phyloP scores from a whole-genome alignment of 306 rosid species.

The Boehmeria nivea region DNA sequence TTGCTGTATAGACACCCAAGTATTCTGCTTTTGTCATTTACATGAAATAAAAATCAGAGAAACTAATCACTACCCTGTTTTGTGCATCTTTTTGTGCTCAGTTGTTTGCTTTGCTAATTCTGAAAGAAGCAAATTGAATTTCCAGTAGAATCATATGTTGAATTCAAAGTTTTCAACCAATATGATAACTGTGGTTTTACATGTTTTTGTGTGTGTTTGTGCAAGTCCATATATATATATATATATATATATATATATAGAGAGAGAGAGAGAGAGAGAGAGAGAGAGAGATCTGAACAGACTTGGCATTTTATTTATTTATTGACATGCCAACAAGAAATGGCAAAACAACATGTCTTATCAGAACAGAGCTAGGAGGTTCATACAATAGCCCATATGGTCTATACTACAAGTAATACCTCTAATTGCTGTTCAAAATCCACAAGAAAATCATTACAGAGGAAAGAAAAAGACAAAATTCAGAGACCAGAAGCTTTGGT shows the following conservation, averaged over 20 bases:
- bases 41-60: neutral
- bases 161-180: too few species aligned
- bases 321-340: constrained; percentile 1
- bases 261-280: neutral
- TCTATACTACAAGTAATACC: neutral
- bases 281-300: neutral
- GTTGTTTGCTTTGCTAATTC: neutral
- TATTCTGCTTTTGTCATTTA: neutral
- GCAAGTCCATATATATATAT: neutral
- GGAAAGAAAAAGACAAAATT: too few species aligned
- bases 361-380: neutral
- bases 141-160: too few species aligned
- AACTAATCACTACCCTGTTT: neutral
- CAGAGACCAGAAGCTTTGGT: neutral
- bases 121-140: neutral
- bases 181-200: too few species aligned
- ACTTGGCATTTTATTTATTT: neutral
- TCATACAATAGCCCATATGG: too few species aligned
- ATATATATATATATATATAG: neutral
- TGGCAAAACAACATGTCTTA: neutral
- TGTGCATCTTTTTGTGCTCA: neutral
- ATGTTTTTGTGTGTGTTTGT: neutral
- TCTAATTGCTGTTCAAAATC: too few species aligned
- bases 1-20: neutral
- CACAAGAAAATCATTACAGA: too few species aligned